Base-by-base conservation (phyloP, 352 stramenopile species). In the Phytopythium kandeliae region DNA sequence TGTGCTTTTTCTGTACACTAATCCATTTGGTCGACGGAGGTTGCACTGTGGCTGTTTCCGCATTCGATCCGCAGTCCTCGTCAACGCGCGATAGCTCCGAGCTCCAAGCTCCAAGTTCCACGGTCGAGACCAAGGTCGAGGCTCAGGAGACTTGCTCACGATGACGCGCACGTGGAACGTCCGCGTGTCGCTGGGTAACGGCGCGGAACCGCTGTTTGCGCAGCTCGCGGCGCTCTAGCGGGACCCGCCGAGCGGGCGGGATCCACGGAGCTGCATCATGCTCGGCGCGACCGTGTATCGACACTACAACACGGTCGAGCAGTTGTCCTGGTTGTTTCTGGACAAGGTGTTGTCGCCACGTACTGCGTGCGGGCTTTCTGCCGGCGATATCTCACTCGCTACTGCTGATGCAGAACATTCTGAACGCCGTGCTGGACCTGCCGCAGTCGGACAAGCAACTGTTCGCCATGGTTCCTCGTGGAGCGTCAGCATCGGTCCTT, bases 241-340 rank as follows among this genome's bases (percentile, higher is more conserved):
- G 3, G 22, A 43, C 28, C 48, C 55, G 7, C 40, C 49, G 33
- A 37, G 21, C 22, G 8, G 15, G 4, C 31, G 55, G 26, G 49
- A 36, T 21, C 42, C 12, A 10, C 34, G 41, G 11, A 22, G 34
- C 2, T 61, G 54, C 41, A 40, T 61, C 19, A 50, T 56, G 47
- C 42, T 63, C 15, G 31, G 44, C 16, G 40, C 53, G 38, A 34
- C 30, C 9, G 52, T 54, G 8, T 46, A 47, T 16, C 46, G 65
- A 31, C 60, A 62, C 37, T 67, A 71, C 44, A 67, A 76, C 55
- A 51, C 63, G 15, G 44, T 73, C 17, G 60, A 73, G 22, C 60
- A 65, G 24, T 57, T 76, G 21, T 54, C 57, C 11, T 58, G 55
- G 11, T 10, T 62, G 40, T 68, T 67, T 26, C 11, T 56, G n/a